Base-by-base conservation (phyloP, 441 rosid genomes). In the Raphanus hybrid region DNA sequence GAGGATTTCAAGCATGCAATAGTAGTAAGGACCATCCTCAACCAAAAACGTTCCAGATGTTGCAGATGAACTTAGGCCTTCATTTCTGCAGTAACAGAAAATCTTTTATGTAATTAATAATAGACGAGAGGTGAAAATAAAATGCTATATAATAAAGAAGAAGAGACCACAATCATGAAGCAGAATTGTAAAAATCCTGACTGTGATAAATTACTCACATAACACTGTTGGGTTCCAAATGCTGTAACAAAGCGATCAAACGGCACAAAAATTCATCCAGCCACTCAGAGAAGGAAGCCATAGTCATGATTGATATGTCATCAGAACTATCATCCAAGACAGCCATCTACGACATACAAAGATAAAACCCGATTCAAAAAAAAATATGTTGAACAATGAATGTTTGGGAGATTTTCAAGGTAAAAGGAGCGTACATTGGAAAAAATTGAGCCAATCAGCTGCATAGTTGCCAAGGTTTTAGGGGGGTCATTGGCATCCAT, bases 401-500 rank as follows among this genome's bases (percentile, higher is more conserved):
- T 45, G 75, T 79, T 64, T 74, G 48, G 59, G 48, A 58, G 67
- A 63, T 9, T 71, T 74, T 66, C 57, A 23, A 66, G 61, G 69
- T 39, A 52, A 74, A 64, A 58, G 75, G 70, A 76, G 85, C 92
- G 88, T 86, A 96, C 99, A 87, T 92, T 96, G 84, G 99, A 96
- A 89, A 96, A 96, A 82, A 94, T 90, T 78, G 98, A 94, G 81
- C 99, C 98, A 84, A 96, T 94, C 76, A 94, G 83, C 83, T 96
- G 99, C 98, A 96, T 87, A 52, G 97, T 94, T 71, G 98, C 98
- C 88, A 91, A 86, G 68, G 99, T 92, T 86, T 96, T 96, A 29
- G 98, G 99, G 77, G 99, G 99, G 80, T 96, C 99, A 77, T 96
- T 96, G 78, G 98, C 99, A 87, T 96, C 99, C 95, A 96, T 96